phyloP scores from a whole-genome alignment of 192 early-diverging fungal genomes.

The Obelidium mucronatum region DNA sequence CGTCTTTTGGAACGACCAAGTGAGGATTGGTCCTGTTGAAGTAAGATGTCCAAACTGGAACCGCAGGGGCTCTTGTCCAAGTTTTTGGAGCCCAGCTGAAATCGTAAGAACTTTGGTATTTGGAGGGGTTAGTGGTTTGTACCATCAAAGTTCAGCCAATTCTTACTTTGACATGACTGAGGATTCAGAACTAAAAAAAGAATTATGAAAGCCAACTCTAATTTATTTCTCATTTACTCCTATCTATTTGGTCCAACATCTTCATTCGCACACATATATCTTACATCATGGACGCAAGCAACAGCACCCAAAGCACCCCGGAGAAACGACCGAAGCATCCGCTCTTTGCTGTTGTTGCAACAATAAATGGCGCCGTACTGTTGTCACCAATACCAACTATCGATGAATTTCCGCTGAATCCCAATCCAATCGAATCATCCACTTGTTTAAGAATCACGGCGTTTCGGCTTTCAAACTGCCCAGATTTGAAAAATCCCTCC shows the following conservation, averaged over 20 bases:
- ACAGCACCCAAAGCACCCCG: neutral
- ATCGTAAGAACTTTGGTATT: neutral
- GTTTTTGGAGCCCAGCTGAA: neutral
- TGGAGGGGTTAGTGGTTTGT: neutral
- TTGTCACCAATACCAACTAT: neutral
- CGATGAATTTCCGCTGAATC: neutral
- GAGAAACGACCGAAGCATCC: neutral
- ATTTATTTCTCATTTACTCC: neutral
- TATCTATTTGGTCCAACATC: neutral
- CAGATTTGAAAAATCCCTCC: conserved; percentile 2
- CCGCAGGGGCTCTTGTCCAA: neutral
- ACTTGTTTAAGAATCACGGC: neutral
- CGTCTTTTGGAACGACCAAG: neutral
- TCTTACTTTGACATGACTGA: neutral
- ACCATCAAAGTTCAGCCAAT: neutral
- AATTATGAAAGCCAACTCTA: neutral
- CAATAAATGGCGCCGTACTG: neutral
- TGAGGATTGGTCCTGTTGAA: neutral
- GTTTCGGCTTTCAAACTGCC: neutral
- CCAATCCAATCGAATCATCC: neutral
- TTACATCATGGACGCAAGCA: neutral
- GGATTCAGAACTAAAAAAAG: neutral
- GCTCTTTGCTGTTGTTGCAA: neutral
- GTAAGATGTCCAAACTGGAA: conserved; percentile 3
- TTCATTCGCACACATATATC: no score